Evolutionary conservation across 768 basidiomycete species (phyloP).

Genomic region (Lentinula lateritia): DNA sequence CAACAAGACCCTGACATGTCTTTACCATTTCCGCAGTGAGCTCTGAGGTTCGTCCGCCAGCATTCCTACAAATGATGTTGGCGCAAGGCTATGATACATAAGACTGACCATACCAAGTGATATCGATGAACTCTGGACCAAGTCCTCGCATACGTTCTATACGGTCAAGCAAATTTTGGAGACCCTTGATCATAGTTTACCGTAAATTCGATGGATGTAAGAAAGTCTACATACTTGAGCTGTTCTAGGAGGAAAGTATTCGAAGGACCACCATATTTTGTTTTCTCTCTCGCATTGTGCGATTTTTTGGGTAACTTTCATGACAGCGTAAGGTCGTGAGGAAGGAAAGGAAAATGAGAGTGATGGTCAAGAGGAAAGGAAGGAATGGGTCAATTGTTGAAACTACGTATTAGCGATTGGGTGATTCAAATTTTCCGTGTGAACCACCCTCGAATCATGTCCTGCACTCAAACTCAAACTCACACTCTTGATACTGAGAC

Average conservation of each 20-base stretch:
- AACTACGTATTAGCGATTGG: background rate
- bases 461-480: too few relatives aligned
- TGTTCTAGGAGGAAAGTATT: conserved; percentile 95
- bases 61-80: conserved; percentile 60
- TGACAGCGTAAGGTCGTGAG: conserved; percentile 28
- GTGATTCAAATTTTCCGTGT: background rate
- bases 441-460: background rate
- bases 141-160: conserved; percentile 96
- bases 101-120: conserved; percentile 68
- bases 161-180: conserved; percentile 95
- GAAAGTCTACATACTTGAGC: conserved; percentile 61
- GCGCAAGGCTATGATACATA: background rate
- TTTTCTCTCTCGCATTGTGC: conserved; percentile 79
- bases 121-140: conserved; percentile 97
- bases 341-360: conserved; percentile 14
- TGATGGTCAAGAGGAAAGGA: background rate
- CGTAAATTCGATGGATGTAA: background rate
- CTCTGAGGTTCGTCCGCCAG: conserved; percentile 93
- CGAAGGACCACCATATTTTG: conserved; percentile 96
- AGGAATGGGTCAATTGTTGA: background rate
- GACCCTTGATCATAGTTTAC: conserved; percentile 42
- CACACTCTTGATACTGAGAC: too few relatives aligned
- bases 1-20: conserved; percentile 88
- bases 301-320: conserved; percentile 97
- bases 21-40: conserved; percentile 91